phyloP scores from a whole-genome alignment of 2,329 filamentous ascomycete species.

The Penicillium concentricum region DNA sequence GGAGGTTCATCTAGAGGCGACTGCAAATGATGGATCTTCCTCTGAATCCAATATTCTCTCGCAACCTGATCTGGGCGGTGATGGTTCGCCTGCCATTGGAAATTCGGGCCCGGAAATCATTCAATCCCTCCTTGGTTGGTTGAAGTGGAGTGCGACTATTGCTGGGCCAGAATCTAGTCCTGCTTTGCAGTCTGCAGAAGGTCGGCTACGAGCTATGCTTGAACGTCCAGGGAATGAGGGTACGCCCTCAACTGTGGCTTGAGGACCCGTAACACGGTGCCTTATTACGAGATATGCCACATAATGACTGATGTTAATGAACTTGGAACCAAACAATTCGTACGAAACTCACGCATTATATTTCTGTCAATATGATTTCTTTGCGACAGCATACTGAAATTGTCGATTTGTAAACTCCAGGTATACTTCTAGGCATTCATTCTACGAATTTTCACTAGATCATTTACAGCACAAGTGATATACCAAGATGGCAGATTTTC shows the following conservation, averaged over 20 bases:
- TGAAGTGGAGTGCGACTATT: conserved; percentile 28
- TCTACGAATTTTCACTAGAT: neutral
- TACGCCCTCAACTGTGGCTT: neutral
- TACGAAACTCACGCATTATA: neutral
- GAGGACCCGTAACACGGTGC: neutral
- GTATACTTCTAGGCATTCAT: neutral
- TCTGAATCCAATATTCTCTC: neutral
- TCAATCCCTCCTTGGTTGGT: conserved; percentile 37
- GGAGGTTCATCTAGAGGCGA: conserved; percentile 40
- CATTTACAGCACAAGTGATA: neutral
- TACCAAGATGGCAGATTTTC: neutral
- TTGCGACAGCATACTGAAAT: neutral
- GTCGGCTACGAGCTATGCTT: conserved; percentile 37
- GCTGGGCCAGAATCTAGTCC: conserved; percentile 16
- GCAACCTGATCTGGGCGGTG: neutral
- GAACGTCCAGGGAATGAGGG: conserved; percentile 17
- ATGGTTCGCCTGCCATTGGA: conserved; percentile 13
- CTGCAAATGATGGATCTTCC: conserved; percentile 22
- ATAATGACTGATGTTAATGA: conserved; percentile 8
- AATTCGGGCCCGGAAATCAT: conserved; percentile 25
- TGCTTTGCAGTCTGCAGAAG: conserved; percentile 36
- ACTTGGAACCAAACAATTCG: neutral
- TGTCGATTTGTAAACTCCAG: neutral
- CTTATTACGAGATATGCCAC: conserved; percentile 7
- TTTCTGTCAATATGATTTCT: neutral